Evolutionary conservation across 2,329 filamentous ascomycete species (phyloP).

Genomic region (Ophiostoma himal-ulmi): DNA sequence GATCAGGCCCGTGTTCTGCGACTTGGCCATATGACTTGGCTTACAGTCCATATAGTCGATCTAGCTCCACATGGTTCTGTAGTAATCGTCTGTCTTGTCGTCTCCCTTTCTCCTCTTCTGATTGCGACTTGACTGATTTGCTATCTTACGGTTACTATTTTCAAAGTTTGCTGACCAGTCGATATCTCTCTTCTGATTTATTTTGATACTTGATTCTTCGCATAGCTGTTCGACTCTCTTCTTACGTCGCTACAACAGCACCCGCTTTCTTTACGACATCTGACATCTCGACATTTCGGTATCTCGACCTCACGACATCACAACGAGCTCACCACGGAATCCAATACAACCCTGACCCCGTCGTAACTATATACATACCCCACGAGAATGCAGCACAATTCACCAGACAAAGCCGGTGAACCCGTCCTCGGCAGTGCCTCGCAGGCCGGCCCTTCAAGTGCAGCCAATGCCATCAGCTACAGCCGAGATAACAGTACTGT

Average conservation of each 20-base stretch:
- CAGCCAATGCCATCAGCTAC: slow-evolving; percentile 15
- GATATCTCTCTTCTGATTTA: not conserved
- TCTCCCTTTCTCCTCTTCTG: slow-evolving; percentile 11
- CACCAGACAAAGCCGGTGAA: slow-evolving; percentile 6
- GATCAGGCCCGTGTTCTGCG: not conserved
- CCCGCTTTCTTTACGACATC: not conserved
- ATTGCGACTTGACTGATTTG: slow-evolving; percentile 2
- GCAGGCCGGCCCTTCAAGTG: slow-evolving; percentile 8
- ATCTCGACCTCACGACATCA: not conserved
- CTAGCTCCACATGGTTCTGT: not conserved
- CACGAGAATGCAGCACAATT: not conserved
- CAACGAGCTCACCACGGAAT: not conserved
- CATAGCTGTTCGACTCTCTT: not conserved
- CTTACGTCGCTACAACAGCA: not conserved
- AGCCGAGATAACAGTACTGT: slow-evolving; percentile 16
- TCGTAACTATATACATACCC: not conserved
- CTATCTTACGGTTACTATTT: not conserved
- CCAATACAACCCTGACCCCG: not conserved
- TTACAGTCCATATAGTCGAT: not conserved
- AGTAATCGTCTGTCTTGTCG: not conserved
- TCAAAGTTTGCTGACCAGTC: not conserved
- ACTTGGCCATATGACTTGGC: not conserved
- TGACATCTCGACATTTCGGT: not conserved
- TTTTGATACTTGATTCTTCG: not conserved
- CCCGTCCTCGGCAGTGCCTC: slow-evolving; percentile 13